These are phyloP conservation scores for Reticulascus tulasneorum DNA, from an alignment of 2,329 filamentous ascomycete species.

Conservation along the genomic window DNA sequence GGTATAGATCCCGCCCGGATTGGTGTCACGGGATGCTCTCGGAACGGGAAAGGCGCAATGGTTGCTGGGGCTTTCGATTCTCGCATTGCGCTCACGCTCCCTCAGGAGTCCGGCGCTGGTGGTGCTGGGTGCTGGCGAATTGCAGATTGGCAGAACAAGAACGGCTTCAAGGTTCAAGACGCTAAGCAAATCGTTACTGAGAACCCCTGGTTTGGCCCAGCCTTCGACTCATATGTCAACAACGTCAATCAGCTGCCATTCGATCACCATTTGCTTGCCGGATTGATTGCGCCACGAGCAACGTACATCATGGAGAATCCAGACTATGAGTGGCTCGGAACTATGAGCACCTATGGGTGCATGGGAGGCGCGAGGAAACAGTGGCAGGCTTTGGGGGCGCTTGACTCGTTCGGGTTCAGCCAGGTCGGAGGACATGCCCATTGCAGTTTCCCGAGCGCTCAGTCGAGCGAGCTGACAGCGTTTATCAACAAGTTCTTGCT, in stretches of 20 bases:
- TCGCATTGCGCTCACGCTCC: conserved; percentile 44
- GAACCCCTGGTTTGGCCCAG: conserved; percentile 48
- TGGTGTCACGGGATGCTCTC: conserved; percentile 47
- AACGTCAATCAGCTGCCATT: conserved; percentile 40
- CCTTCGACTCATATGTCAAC: conserved; percentile 50
- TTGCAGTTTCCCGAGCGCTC: conserved; percentile 44
- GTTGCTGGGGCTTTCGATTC: conserved; percentile 44
- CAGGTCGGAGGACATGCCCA: conserved; percentile 44
- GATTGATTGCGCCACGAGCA: conserved; percentile 44
- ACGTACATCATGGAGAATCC: conserved; percentile 49
- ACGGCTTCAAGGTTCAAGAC: conserved; percentile 44
- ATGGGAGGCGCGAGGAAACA: conserved; percentile 43
- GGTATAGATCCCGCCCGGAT: conserved; percentile 30
- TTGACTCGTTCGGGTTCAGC: conserved; percentile 45
- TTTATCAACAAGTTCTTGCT: conserved; percentile 47
- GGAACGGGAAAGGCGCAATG: conserved; percentile 48
- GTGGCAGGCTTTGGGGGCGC: conserved; percentile 42
- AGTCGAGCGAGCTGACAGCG: conserved; percentile 39
- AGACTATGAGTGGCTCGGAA: conserved; percentile 46
- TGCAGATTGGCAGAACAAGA: conserved; percentile 27
- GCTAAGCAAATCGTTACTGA: conserved; percentile 46
- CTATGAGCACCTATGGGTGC: conserved; percentile 43
- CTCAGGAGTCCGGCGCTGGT: conserved; percentile 46
- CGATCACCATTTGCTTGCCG: conserved; percentile 51
- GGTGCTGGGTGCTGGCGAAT: conserved; percentile 46